These are phyloP conservation scores for Neurospora sp. DNA, from an alignment of 2,329 filamentous ascomycete species.

Conservation along the genomic window DNA sequence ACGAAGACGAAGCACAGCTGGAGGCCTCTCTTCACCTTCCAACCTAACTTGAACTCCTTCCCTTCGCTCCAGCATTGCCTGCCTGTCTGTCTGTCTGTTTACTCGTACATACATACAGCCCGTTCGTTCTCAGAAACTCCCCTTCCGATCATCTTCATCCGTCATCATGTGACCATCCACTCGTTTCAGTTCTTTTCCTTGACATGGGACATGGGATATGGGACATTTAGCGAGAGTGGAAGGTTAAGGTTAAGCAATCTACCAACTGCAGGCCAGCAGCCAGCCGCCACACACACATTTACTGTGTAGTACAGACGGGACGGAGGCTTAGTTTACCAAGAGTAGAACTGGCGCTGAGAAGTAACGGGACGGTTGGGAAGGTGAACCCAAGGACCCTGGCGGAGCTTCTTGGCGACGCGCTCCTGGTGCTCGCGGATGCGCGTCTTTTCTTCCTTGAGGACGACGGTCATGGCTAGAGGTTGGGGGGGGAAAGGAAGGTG, in stretches of 20 bases:
- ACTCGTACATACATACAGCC: background rate
- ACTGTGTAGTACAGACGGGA: no score
- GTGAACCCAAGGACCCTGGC: constrained; percentile 74
- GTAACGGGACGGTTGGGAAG: constrained; percentile 78
- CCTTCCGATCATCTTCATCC: background rate
- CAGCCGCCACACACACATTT: background rate
- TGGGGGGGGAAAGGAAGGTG: background rate
- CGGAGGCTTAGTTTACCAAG: constrained; percentile 53
- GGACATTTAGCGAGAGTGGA: background rate
- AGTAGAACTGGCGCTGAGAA: constrained; percentile 79
- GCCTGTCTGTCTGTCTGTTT: background rate
- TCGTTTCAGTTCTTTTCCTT: background rate
- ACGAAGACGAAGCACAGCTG: background rate
- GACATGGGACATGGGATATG: background rate
- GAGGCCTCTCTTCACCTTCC: background rate
- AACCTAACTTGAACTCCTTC: background rate
- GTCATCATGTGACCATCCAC: background rate
- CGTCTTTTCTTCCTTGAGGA: constrained; percentile 91
- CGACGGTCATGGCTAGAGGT: constrained; percentile 57
- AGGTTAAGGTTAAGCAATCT: no score
- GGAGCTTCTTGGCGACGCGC: constrained; percentile 62
- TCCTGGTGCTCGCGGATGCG: constrained; percentile 73
- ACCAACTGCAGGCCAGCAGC: background rate
- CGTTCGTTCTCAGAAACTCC: background rate
- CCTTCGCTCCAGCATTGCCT: background rate